Conservation (phyloP, 805 yeast species). For the Metschnikowia dekortorum region DNA sequence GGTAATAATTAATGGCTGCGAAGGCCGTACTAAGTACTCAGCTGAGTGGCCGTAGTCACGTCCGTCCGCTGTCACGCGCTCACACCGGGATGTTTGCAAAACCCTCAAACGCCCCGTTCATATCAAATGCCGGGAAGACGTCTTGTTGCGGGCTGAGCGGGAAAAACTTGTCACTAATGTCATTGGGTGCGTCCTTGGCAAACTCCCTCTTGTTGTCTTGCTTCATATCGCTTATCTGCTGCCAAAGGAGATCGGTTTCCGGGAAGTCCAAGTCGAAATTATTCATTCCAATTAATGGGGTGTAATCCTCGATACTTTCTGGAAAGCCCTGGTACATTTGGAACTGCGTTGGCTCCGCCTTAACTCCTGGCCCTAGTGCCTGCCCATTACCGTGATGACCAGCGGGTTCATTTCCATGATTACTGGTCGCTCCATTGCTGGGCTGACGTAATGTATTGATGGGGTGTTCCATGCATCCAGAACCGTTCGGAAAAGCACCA, state of each 20-base stretch:
- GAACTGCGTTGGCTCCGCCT: neutral
- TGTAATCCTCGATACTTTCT: neutral
- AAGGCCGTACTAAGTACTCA: neutral
- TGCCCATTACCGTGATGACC: neutral
- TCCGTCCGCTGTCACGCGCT: neutral
- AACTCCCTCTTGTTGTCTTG: neutral
- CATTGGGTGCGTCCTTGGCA: neutral
- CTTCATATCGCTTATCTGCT: conserved; percentile 6
- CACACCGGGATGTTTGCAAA: neutral
- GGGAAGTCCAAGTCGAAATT: neutral
- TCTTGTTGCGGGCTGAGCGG: conserved; percentile 6
- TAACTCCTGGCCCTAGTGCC: neutral
- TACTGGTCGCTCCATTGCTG: neutral
- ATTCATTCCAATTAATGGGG: neutral
- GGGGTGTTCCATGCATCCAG: neutral
- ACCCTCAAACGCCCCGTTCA: neutral
- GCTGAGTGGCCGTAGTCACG: too few species aligned
- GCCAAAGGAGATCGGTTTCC: conserved; percentile 12
- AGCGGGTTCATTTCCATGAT: too few species aligned
- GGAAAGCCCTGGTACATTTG: neutral
- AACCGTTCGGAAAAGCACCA: neutral
- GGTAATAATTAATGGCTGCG: neutral
- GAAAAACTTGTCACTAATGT: conserved; percentile 4
- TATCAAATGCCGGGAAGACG: neutral
- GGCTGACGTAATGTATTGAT: neutral